Evolutionary conservation across 2,329 filamentous ascomycete genomes (phyloP).

Genomic region (Penicillium sp.): DNA sequence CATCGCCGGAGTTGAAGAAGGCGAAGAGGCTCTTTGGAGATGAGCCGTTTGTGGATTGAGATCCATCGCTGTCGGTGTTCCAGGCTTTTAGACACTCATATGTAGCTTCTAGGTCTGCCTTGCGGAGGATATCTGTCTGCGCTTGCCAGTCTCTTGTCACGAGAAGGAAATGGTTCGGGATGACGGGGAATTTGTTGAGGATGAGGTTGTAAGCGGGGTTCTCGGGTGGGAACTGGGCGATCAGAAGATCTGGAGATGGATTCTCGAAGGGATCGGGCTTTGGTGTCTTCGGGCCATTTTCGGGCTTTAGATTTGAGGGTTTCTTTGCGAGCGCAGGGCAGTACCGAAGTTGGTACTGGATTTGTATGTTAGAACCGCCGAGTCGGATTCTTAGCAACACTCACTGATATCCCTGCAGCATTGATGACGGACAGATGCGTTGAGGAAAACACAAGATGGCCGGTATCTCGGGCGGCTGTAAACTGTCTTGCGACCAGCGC

Average conservation of each 20-base stretch:
- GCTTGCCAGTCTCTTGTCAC: conserved; percentile 45
- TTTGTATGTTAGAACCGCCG: not conserved
- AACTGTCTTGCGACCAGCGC: conserved; percentile 39
- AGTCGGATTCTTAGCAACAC: not conserved
- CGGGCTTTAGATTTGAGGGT: conserved; percentile 29
- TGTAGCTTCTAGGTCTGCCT: conserved; percentile 42
- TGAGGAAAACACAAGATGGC: conserved; percentile 39
- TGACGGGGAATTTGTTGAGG: conserved; percentile 51
- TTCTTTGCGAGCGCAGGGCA: conserved; percentile 50
- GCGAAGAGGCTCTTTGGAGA: conserved; percentile 40
- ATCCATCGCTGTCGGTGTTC: conserved; percentile 19
- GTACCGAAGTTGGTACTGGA: conserved; percentile 49
- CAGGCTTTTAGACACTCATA: conserved; percentile 45
- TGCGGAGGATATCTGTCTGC: conserved; percentile 46
- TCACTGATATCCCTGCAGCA: conserved; percentile 36
- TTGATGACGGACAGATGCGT: conserved; percentile 41
- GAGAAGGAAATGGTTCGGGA: conserved; percentile 50
- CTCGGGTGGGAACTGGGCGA: conserved; percentile 39
- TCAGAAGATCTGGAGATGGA: conserved; percentile 42
- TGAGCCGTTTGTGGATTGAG: not conserved
- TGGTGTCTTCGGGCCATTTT: conserved; percentile 17
- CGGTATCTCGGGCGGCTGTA: conserved; percentile 35
- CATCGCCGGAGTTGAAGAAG: conserved; percentile 51
- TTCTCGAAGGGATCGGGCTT: conserved; percentile 47
- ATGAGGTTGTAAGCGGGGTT: conserved; percentile 42